Conservation (phyloP, 2,329 filamentous ascomycete species). For the Calonectria ilicicola region DNA sequence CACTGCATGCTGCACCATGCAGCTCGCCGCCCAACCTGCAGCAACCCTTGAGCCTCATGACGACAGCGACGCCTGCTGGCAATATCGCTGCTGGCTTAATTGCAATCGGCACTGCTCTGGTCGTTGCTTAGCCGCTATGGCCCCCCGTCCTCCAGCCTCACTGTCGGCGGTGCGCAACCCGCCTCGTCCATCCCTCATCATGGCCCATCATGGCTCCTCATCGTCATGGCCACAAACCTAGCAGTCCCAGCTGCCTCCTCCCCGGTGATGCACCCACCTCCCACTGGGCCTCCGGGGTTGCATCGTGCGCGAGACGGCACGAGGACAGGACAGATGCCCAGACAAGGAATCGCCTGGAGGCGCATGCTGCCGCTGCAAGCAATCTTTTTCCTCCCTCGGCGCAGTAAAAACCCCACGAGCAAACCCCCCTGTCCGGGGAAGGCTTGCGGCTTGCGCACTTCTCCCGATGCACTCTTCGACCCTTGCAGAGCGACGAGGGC, state of each 20-base stretch:
- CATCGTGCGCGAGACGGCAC: conserved; percentile 35
- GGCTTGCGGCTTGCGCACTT: conserved; percentile 1
- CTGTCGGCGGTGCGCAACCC: background rate
- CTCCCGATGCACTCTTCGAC: background rate
- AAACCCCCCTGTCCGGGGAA: background rate
- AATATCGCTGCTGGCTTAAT: background rate
- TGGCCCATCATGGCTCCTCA: conserved; percentile 14
- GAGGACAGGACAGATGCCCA: conserved; percentile 33
- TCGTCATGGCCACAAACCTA: conserved; percentile 27
- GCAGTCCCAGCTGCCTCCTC: conserved; percentile 12
- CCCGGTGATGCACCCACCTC: conserved; percentile 30
- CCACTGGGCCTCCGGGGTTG: conserved; percentile 29
- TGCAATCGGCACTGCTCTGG: background rate
- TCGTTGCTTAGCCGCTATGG: background rate
- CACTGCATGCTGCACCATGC: conserved; percentile 38
- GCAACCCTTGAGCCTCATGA: conserved; percentile 40
- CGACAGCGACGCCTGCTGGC: conserved; percentile 25
- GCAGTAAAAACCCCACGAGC: background rate
- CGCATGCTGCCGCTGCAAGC: conserved; percentile 43
- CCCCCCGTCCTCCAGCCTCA: background rate
- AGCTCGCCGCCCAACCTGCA: conserved; percentile 39
- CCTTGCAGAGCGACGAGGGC: background rate
- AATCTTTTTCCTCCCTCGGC: conserved; percentile 31
- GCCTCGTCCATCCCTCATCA: conserved; percentile 3
- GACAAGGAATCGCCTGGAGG: conserved; percentile 27